Conservation (phyloP, 1,284 basidiomycete genomes). For the Quambalaria eucalypti region DNA sequence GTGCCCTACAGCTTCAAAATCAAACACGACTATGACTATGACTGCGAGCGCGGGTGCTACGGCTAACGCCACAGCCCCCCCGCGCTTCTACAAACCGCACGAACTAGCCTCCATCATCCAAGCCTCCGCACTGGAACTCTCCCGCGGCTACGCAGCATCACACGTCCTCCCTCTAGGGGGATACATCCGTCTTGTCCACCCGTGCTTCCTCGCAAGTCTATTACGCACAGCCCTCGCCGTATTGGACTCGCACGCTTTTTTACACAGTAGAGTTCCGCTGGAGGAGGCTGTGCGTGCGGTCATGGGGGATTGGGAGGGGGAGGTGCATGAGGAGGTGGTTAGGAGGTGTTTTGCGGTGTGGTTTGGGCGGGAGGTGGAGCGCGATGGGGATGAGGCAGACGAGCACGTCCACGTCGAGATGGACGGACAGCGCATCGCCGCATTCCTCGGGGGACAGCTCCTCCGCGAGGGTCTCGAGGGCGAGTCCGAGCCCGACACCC, state of each 20-base stretch:
- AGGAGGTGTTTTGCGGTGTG: constrained; percentile 30
- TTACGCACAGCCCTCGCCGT: constrained; percentile 28
- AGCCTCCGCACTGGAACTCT: constrained; percentile 30
- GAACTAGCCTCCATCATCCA: constrained; percentile 39
- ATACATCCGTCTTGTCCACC: constrained; percentile 26
- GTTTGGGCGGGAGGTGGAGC: neutral
- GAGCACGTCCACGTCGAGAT: constrained; percentile 9
- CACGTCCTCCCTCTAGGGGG: constrained; percentile 30
- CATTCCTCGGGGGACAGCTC: constrained; percentile 24
- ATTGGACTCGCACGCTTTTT: constrained; percentile 28
- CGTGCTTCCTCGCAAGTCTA: constrained; percentile 12
- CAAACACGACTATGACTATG: neutral
- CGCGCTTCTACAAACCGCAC: constrained; percentile 21
- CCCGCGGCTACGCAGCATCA: constrained; percentile 16
- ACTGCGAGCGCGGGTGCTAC: neutral
- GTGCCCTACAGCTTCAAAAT: neutral
- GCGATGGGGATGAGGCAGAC: neutral
- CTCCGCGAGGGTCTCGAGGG: constrained; percentile 4
- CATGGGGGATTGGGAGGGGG: constrained; percentile 6
- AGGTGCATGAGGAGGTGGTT: constrained; percentile 24
- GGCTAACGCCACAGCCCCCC: neutral
- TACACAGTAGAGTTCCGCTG: constrained; percentile 22
- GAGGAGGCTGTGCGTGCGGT: constrained; percentile 18
- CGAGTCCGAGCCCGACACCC: neutral
- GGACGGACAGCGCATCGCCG: constrained; percentile 15